phyloP scores from a whole-genome alignment of 176 grass and related monocot species.

The Saccharum officinarum region DNA sequence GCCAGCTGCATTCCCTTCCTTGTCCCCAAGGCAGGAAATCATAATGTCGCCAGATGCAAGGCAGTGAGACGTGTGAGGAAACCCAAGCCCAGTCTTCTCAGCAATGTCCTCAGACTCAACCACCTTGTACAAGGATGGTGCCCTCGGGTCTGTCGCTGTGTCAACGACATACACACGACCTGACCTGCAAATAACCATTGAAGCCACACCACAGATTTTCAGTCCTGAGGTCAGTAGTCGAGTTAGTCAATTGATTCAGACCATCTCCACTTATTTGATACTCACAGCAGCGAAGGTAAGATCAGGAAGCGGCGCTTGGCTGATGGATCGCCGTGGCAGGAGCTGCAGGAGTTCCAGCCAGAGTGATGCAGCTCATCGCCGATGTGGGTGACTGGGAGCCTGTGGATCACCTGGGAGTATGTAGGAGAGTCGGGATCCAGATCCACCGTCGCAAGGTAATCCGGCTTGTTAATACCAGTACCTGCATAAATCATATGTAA shows the following conservation, averaged over 20 bases:
- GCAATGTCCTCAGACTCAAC: conserved; percentile 78
- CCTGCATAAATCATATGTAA: conserved; percentile 44
- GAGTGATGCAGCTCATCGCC: conserved; percentile 93
- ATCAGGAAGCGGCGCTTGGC: conserved; percentile 70
- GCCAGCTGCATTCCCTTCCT: conserved; percentile 77
- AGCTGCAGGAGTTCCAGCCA: conserved; percentile 98
- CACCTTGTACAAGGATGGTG: conserved; percentile 87
- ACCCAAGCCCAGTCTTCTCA: conserved; percentile 84
- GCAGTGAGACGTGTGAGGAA: conserved; percentile 92
- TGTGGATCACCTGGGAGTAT: conserved; percentile 91
- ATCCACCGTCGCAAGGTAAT: conserved; percentile 85
- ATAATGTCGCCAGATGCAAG: conserved; percentile 93
- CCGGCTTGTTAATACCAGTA: conserved; percentile 87
- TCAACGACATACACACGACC: conserved; percentile 75
- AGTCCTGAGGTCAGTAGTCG: background rate
- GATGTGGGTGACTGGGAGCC: conserved; percentile 61
- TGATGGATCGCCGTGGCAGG: conserved; percentile 74
- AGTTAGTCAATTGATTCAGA: background rate
- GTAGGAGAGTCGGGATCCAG: conserved; percentile 69
- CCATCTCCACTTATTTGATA: background rate
- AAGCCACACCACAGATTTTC: background rate
- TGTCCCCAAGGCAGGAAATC: conserved; percentile 93
- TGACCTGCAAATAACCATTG: conserved; percentile 52
- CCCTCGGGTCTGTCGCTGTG: conserved; percentile 61
- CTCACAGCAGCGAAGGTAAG: conserved; percentile 81